Evolutionary conservation across 2,329 filamentous ascomycete species (phyloP).

Genomic region (Aspergillus pseudotamarii): DNA sequence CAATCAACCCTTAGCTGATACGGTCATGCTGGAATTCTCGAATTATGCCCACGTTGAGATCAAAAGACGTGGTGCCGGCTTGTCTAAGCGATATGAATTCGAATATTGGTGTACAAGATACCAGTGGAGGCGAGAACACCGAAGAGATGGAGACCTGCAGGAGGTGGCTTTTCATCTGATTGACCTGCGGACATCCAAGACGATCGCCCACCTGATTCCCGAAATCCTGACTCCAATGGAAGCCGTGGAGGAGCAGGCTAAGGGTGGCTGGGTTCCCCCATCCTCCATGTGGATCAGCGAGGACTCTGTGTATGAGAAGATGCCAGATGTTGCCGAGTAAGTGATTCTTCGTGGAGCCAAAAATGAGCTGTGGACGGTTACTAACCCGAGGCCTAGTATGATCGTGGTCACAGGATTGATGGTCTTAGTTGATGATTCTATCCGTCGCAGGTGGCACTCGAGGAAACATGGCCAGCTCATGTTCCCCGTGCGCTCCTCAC

Average conservation of each 20-base stretch:
- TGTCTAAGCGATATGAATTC: constrained; percentile 80
- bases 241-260: constrained; percentile 69
- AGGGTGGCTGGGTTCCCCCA: constrained; percentile 87
- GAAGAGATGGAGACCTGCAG: constrained; percentile 65
- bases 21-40: constrained; percentile 88
- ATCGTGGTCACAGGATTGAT: constrained; percentile 89
- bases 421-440: constrained; percentile 86
- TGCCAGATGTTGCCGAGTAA: constrained; percentile 87
- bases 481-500: constrained; percentile 54
- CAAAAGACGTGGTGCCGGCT: constrained; percentile 66
- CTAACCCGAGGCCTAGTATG: constrained; percentile 58
- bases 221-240: constrained; percentile 74
- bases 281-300: constrained; percentile 91
- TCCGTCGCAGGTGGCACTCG: constrained; percentile 74
- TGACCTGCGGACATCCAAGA: constrained; percentile 63
- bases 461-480: constrained; percentile 56
- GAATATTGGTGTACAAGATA: constrained; percentile 91
- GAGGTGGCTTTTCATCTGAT: constrained; percentile 79
- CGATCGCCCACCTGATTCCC: constrained; percentile 83
- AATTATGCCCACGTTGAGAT: constrained; percentile 95
- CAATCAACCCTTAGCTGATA: constrained; percentile 63
- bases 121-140: constrained; percentile 75
- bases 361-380: neutral
- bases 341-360: constrained; percentile 35
- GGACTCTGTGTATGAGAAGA: constrained; percentile 65